phyloP scores from a whole-genome alignment of 83 land plant genomes.

The Picea abies region DNA sequence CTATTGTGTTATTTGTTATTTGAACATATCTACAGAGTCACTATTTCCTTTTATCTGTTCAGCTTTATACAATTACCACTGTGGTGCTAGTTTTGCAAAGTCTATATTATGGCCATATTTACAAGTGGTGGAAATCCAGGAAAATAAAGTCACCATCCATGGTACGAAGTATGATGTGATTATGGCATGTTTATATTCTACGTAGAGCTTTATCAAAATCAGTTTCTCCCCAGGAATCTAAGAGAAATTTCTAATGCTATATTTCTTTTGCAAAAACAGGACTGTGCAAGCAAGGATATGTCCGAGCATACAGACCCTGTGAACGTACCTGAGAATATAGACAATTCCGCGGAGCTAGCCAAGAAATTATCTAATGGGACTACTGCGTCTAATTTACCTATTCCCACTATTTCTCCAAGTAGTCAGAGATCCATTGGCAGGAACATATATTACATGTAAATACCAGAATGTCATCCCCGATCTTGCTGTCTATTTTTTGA shows the following conservation, averaged over 20 bases:
- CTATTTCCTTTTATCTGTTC: conserved; percentile 1
- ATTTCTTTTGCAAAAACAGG: too few species aligned
- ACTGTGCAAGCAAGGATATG: too few species aligned
- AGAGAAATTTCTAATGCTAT: too few species aligned
- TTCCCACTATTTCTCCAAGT: neutral
- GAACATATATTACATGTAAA: conserved; percentile 18
- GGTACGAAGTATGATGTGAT: too few species aligned
- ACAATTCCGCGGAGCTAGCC: neutral
- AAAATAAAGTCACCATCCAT: too few species aligned
- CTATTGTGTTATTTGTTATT: too few species aligned
- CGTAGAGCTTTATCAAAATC: too few species aligned
- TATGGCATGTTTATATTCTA: too few species aligned
- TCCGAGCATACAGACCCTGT: neutral
- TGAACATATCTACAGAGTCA: too few species aligned
- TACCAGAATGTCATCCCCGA: neutral
- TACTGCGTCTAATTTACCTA: neutral
- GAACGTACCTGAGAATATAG: neutral
- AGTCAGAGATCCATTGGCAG: neutral
- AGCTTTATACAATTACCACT: conserved; percentile 58
- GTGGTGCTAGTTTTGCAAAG: conserved; percentile 34
- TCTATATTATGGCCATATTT: too few species aligned
- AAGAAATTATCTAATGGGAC: neutral
- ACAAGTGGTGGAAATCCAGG: too few species aligned
- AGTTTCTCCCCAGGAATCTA: too few species aligned
- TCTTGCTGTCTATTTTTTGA: neutral